Evolutionary conservation across 805 yeast species (phyloP).

Genomic region (Cyberlindnera suaveolens): DNA sequence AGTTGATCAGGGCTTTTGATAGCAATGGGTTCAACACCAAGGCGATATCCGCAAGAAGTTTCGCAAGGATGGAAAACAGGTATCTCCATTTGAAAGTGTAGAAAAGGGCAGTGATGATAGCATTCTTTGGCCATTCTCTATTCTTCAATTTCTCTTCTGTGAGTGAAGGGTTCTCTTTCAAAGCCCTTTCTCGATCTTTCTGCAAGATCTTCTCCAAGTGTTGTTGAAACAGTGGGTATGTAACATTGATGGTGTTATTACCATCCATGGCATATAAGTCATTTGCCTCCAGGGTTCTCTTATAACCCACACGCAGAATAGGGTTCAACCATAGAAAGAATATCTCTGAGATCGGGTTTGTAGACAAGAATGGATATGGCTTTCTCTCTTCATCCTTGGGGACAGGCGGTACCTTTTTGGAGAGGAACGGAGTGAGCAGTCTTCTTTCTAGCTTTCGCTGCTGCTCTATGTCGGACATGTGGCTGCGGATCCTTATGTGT

Average conservation of each 20-base stretch:
- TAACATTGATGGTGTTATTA: slow-evolving; percentile 29
- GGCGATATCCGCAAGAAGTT: slow-evolving; percentile 40
- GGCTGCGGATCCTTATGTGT: too few relatives aligned
- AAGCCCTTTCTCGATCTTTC: slow-evolving; percentile 27
- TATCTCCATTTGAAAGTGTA: slow-evolving; percentile 44
- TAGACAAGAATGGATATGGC: slow-evolving; percentile 35
- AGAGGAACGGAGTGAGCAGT: slow-evolving; percentile 28
- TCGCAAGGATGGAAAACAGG: slow-evolving; percentile 32
- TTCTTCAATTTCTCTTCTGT: slow-evolving; percentile 33
- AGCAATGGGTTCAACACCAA: slow-evolving; percentile 49
- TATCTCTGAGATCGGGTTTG: slow-evolving; percentile 34
- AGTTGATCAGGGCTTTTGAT: slow-evolving; percentile 47
- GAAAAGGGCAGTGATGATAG: slow-evolving; percentile 39
- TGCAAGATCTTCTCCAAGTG: slow-evolving; percentile 28
- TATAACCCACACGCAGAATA: slow-evolving; percentile 59
- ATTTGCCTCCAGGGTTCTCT: slow-evolving; percentile 58
- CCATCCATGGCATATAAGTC: slow-evolving; percentile 46
- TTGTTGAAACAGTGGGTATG: slow-evolving; percentile 31
- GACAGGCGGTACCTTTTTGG: slow-evolving; percentile 42
- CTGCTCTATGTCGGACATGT: not conserved
- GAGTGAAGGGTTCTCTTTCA: slow-evolving; percentile 27
- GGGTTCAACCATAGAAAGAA: slow-evolving; percentile 70
- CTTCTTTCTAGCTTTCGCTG: slow-evolving; percentile 26
- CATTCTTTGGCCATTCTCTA: slow-evolving; percentile 35
- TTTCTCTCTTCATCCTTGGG: slow-evolving; percentile 46